Conservation (phyloP, 2,329 filamentous ascomycete species). For the Pestalotiopsis sp. region DNA sequence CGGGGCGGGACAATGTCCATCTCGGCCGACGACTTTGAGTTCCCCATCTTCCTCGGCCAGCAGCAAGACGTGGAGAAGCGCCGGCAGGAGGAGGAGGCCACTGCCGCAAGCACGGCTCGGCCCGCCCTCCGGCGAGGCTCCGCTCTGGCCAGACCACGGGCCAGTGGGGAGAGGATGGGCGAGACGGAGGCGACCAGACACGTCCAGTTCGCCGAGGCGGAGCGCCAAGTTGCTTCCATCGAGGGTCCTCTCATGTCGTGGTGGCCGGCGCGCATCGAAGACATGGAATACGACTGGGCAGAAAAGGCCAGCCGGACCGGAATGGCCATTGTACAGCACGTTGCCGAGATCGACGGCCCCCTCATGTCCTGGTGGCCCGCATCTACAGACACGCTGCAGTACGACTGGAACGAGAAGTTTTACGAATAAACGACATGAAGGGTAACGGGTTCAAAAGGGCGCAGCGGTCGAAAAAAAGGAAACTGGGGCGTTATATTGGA, state of each 20-base stretch:
- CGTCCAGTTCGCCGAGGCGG: constrained; percentile 15
- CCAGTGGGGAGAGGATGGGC: not conserved
- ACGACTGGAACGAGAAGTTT: constrained; percentile 32
- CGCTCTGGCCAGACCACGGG: not conserved
- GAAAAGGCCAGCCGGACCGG: constrained; percentile 16
- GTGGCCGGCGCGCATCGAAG: constrained; percentile 29
- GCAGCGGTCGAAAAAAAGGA: not conserved
- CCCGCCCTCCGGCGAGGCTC: not conserved
- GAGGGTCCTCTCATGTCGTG: constrained; percentile 29
- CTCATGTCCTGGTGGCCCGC: constrained; percentile 34
- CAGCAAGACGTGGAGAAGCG: constrained; percentile 23
- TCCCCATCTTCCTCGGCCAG: constrained; percentile 31
- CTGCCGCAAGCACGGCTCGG: not conserved
- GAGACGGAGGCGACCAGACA: constrained; percentile 5
- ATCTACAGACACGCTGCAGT: constrained; percentile 24
- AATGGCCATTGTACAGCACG: constrained; percentile 15
- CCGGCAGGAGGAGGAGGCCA: constrained; percentile 15
- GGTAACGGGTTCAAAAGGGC: not conserved
- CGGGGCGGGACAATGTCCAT: constrained; percentile 20
- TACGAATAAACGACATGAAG: constrained; percentile 25
- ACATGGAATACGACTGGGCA: constrained; percentile 29
- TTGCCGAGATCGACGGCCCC: constrained; percentile 23
- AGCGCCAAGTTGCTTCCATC: constrained; percentile 20
- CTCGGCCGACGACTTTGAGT: constrained; percentile 27
- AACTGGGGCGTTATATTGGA: not conserved